Evolutionary conservation across 768 basidiomycete genomes (phyloP).

Genomic region (Suillus discolor): DNA sequence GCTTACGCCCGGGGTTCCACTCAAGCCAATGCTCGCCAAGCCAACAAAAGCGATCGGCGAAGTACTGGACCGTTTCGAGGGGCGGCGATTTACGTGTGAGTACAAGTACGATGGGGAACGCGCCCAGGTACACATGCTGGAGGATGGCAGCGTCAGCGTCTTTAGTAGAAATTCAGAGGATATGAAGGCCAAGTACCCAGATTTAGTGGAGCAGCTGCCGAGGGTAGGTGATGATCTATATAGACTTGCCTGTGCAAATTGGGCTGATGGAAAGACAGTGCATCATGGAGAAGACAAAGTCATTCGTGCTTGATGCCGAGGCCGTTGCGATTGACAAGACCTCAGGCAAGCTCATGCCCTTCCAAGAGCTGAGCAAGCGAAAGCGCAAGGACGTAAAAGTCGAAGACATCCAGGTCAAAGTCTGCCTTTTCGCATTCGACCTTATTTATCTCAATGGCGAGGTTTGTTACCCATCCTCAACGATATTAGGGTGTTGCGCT

Average conservation of each 20-base stretch:
- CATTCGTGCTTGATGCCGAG: constrained; percentile 95
- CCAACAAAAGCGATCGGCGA: constrained; percentile 99
- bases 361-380: constrained; percentile 93
- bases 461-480: constrained; percentile 43
- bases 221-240: constrained; percentile 48
- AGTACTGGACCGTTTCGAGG: constrained; percentile 95
- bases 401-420: constrained; percentile 96
- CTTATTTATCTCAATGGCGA: constrained; percentile 96
- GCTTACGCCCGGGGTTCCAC: constrained; percentile 91
- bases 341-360: constrained; percentile 89
- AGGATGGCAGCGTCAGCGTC: constrained; percentile 82
- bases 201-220: constrained; percentile 93
- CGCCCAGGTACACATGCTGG: constrained; percentile 89
- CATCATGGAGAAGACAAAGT: constrained; percentile 78
- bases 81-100: constrained; percentile 95
- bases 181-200: constrained; percentile 99
- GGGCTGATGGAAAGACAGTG: constrained; percentile 52
- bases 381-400: constrained; percentile 98
- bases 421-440: constrained; percentile 96
- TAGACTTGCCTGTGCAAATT: not conserved
- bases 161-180: constrained; percentile 99
- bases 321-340: constrained; percentile 92
- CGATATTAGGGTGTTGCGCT: constrained; percentile 10
- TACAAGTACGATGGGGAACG: constrained; percentile 99
- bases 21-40: constrained; percentile 99